Conservation (phyloP, 2,329 filamentous ascomycete species). For the Alternaria novae-zelandiae region DNA sequence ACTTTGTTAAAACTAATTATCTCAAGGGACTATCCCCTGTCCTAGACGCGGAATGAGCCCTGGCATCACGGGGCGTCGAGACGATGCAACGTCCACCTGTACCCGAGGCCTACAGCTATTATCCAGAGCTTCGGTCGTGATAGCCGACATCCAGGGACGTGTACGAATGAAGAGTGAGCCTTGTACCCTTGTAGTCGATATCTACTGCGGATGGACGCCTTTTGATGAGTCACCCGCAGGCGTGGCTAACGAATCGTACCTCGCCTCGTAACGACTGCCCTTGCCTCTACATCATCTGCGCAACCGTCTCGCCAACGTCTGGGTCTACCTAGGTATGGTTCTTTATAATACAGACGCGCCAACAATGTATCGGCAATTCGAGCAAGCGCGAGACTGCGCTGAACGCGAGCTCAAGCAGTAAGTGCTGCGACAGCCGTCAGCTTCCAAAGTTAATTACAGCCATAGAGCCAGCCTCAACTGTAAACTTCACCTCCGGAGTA, state of each 20-base stretch:
- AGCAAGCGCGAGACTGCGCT: not conserved
- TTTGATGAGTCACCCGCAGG: not conserved
- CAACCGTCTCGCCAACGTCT: not conserved
- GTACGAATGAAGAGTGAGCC: not conserved
- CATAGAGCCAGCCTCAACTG: not conserved
- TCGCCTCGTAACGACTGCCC: not conserved
- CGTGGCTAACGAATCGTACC: not conserved
- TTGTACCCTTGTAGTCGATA: not conserved
- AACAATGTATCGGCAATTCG: not conserved
- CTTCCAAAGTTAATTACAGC: not conserved
- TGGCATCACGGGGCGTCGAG: not conserved
- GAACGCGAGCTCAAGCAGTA: conserved; percentile 1
- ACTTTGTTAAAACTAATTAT: not conserved
- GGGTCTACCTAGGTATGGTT: not conserved
- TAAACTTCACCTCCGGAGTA: not conserved
- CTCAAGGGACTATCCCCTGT: not conserved
- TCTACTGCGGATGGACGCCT: not conserved
- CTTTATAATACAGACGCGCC: not conserved
- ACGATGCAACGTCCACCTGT: not conserved
- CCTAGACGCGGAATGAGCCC: not conserved
- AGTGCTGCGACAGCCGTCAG: not conserved
- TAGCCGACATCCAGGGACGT: not conserved
- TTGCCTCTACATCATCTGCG: not conserved
- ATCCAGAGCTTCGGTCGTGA: not conserved
- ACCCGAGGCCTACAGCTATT: not conserved